These are phyloP conservation scores for Fusarium longipes DNA, from an alignment of 2,329 filamentous ascomycete species.

Conservation along the genomic window DNA sequence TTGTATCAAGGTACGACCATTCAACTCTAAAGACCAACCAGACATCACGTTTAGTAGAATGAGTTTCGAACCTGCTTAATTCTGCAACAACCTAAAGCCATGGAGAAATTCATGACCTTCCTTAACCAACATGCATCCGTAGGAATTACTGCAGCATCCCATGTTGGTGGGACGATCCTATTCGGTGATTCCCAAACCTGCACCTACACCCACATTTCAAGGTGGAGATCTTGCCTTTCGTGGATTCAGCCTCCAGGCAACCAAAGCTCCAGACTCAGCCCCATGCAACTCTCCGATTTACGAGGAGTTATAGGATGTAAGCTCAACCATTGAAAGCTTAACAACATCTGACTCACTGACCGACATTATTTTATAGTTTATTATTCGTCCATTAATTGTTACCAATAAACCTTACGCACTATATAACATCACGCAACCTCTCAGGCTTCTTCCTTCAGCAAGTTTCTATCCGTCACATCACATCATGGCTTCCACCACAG, in stretches of 20 bases:
- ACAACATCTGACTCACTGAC: conserved; percentile 32
- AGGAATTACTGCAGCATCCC: neutral
- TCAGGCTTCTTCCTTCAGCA: neutral
- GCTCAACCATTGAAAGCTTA: neutral
- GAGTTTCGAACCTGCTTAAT: neutral
- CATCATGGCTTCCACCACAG: conserved; percentile 39
- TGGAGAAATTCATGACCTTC: neutral
- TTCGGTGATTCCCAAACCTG: conserved; percentile 5
- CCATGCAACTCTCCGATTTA: conserved; percentile 7
- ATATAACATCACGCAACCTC: conserved; percentile 14
- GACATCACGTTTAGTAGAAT: neutral
- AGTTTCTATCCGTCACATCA: neutral
- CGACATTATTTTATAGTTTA: conserved; percentile 8
- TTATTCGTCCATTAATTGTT: neutral
- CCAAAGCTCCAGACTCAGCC: conserved; percentile 32
- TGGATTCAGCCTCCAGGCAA: conserved; percentile 31
- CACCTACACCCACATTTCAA: neutral
- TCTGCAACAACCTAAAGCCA: neutral
- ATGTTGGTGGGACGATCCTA: neutral
- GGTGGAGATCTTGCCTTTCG: conserved; percentile 4
- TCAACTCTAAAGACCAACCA: neutral
- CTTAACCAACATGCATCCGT: neutral
- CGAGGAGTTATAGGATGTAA: neutral
- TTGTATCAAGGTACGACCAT: neutral
- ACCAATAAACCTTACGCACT: neutral